Evolutionary conservation across 148 eudicot genomes (phyloP).

Genomic region (Persicaria tinctoria): DNA sequence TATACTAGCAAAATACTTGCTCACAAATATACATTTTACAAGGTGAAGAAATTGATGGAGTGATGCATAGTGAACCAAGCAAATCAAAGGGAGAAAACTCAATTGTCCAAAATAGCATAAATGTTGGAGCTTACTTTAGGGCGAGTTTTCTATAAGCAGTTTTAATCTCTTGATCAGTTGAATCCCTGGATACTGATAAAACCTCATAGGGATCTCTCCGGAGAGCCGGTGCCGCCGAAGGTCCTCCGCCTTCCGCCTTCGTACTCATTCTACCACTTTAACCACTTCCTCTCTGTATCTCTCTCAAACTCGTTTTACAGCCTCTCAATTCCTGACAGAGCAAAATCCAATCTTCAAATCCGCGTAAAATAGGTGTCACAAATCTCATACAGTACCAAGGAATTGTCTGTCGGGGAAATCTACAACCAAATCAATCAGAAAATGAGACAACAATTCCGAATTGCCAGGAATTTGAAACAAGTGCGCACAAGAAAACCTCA

Average conservation of each 20-base stretch:
- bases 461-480: not conserved
- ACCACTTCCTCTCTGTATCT: slow-evolving; percentile 14
- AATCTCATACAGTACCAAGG: slow-evolving; percentile 5
- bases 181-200: slow-evolving; percentile 56
- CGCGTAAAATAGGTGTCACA: not conserved
- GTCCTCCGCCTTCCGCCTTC: slow-evolving; percentile 28
- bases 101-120: not conserved
- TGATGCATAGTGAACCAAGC: not conserved
- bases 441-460: slow-evolving; percentile 5
- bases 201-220: slow-evolving; percentile 89
- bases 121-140: slow-evolving; percentile 52
- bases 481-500: not conserved
- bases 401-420: slow-evolving; percentile 22
- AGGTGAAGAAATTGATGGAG: not conserved
- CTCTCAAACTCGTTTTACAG: slow-evolving; percentile 9
- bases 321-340: slow-evolving; percentile 18
- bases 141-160: slow-evolving; percentile 91
- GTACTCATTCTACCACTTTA: slow-evolving; percentile 32
- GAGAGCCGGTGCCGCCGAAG: slow-evolving; percentile 28
- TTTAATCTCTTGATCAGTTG: slow-evolving; percentile 79
- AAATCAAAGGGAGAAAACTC: not conserved
- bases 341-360: slow-evolving; percentile 16
- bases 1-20: not conserved
- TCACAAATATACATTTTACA: not conserved
- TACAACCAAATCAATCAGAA: slow-evolving; percentile 20